Evolutionary conservation across 257 asterid species (phyloP).

Genomic region (Solanum peruvianum): DNA sequence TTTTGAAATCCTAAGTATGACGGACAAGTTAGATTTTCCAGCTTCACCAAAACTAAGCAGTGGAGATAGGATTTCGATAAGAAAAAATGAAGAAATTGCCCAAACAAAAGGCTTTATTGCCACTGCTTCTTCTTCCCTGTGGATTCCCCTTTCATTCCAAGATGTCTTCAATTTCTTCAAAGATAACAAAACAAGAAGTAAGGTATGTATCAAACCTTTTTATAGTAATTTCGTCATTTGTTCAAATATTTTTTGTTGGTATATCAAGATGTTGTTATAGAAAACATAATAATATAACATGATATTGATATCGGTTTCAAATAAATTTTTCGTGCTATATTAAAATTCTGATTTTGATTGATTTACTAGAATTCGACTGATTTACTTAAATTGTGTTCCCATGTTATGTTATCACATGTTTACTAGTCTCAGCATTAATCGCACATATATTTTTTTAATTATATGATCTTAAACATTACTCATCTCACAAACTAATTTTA

Average conservation of each 20-base stretch:
- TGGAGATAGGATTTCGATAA: slow-evolving; percentile 38
- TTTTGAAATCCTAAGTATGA: slow-evolving; percentile 33
- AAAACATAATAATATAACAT: neutral
- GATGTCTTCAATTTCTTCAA: slow-evolving; percentile 39
- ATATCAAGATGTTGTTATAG: neutral
- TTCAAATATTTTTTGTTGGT: neutral
- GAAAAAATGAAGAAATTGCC: slow-evolving; percentile 17
- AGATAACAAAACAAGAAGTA: slow-evolving; percentile 37
- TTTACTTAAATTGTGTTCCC: neutral
- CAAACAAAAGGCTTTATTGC: slow-evolving; percentile 36
- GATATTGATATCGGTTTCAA: neutral
- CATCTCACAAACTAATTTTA: neutral
- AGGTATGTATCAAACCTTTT: slow-evolving; percentile 12
- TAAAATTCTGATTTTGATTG: neutral
- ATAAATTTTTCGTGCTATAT: neutral
- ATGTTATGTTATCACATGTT: neutral
- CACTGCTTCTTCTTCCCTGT: slow-evolving; percentile 44
- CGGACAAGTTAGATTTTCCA: slow-evolving; percentile 26
- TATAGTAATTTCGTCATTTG: neutral
- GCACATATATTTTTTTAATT: neutral
- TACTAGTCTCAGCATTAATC: neutral
- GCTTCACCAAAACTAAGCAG: slow-evolving; percentile 15
- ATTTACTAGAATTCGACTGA: neutral
- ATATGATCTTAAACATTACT: neutral
- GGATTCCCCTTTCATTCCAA: slow-evolving; percentile 43